Base-by-base conservation (phyloP, 164 flowering plant species). In the Vitis rupestris region DNA sequence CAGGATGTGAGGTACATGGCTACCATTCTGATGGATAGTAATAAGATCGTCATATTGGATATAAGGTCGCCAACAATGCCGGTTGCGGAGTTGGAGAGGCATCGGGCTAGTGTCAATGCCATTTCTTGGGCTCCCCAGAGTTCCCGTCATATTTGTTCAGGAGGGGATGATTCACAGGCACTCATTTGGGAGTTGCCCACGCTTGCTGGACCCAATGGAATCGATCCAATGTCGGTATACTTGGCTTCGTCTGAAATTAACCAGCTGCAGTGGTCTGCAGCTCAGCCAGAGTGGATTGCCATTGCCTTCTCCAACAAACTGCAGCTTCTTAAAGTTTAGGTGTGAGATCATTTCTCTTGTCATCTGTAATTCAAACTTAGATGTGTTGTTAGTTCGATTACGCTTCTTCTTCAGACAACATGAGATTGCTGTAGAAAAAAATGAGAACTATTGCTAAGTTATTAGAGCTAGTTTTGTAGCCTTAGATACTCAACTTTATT, bases 71-170 rank as follows among this genome's bases (percentile, higher is more conserved):
- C 98, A 0, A 75, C 93, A 0, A 58, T 84, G 81, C 98, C 98
- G 0, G 98, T 93, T 10, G 93, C 93, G 0, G 94, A 89, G 82
- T 56, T 93, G 79, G 90, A 87, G 81, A 81, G 98, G 80, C 97
- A 93, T 75, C 67, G 75, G 23, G 88, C 84, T 0, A 80, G 93
- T 56, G 94, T 93, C 12, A 93, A 89, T 78, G 97, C 97, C 6
- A 85, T 93, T 61, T 84, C 94, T 15, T 93, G 98, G 98, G 92
- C 97, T 11, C 98, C 98, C 0, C 87, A 83, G 80, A 91, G 94
- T 69, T 8, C 54, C 31, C 77, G 86, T 54, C 95, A 91, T 66
- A 81, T 92, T 29, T 89, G 93, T 59, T 89, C 94, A 0, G 98
- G 79, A 1, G 97, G 93, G 30, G 98, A 93, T 79, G 98, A 93